Evolutionary conservation across 1,284 basidiomycete species (phyloP).

Genomic region (Trichosporon coremiiforme): DNA sequence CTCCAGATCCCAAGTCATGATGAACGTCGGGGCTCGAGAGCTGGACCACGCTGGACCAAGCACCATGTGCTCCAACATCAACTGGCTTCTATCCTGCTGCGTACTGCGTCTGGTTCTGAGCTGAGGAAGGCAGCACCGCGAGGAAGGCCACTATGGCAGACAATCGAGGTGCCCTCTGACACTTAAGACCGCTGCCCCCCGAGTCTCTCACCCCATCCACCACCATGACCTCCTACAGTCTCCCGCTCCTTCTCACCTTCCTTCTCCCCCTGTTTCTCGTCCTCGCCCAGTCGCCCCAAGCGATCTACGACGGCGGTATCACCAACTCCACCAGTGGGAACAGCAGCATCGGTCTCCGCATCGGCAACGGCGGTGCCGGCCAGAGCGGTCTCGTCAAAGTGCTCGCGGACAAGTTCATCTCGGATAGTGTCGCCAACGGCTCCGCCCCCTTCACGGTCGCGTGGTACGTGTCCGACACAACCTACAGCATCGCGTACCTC

Average conservation of each 20-base stretch:
- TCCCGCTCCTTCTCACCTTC: not conserved
- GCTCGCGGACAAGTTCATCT: slow-evolving; percentile 16
- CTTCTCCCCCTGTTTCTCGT: not conserved
- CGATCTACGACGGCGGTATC: not conserved
- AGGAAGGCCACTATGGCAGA: too few relatives aligned
- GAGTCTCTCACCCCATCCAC: not conserved
- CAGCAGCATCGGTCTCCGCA: not conserved
- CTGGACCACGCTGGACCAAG: too few relatives aligned
- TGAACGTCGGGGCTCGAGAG: too few relatives aligned
- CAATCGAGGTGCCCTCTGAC: not conserved
- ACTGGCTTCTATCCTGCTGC: too few relatives aligned
- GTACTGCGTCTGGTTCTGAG: too few relatives aligned
- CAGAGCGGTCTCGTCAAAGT: slow-evolving; percentile 17
- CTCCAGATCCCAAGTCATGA: too few relatives aligned
- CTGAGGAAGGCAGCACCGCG: too few relatives aligned
- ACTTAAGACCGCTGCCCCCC: not conserved
- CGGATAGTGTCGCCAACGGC: slow-evolving; percentile 1
- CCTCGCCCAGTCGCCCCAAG: not conserved
- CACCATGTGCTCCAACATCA: too few relatives aligned
- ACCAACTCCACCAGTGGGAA: not conserved
- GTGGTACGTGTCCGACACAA: slow-evolving; percentile 1
- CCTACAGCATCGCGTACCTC: too few relatives aligned
- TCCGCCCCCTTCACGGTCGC: not conserved
- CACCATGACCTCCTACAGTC: not conserved
- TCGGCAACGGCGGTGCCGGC: slow-evolving; percentile 14